phyloP scores from a whole-genome alignment of 2,329 filamentous ascomycete genomes.

The Thelonectria olida region DNA sequence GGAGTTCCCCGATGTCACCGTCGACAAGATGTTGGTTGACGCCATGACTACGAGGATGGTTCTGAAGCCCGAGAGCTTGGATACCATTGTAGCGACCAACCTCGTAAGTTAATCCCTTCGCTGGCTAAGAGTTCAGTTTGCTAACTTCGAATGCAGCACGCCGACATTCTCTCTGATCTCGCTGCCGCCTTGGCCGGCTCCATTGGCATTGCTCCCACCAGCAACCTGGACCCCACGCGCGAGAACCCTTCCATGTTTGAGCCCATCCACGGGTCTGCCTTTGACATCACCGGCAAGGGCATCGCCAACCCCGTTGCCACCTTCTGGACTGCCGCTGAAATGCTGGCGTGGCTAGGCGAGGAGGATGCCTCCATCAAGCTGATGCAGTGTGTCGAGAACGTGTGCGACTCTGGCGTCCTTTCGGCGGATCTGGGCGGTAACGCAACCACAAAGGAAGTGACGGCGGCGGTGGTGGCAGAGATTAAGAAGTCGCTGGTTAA shows the following conservation, averaged over 20 bases:
- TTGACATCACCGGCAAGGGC: conserved; percentile 66
- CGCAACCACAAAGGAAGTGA: conserved; percentile 48
- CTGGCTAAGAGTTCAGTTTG: background rate
- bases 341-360: conserved; percentile 67
- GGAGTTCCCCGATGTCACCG: conserved; percentile 68
- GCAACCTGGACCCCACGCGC: conserved; percentile 70
- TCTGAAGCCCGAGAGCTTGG: conserved; percentile 65
- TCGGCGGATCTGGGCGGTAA: conserved; percentile 64
- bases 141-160: conserved; percentile 45
- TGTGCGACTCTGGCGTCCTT: conserved; percentile 60
- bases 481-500: conserved; percentile 34
- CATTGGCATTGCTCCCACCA: conserved; percentile 77
- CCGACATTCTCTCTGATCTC: conserved; percentile 76
- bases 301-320: conserved; percentile 66
- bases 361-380: conserved; percentile 58
- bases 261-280: conserved; percentile 67
- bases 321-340: conserved; percentile 67
- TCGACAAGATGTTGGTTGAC: conserved; percentile 74
- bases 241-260: conserved; percentile 68
- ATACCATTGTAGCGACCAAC: conserved; percentile 72
- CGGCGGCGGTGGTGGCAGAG: conserved; percentile 43
- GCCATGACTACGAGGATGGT: conserved; percentile 74
- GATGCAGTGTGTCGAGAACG: conserved; percentile 62
- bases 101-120: conserved; percentile 44
- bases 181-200: conserved; percentile 75